These are phyloP conservation scores for Malassezia sympodialis DNA, from an alignment of 1,284 basidiomycete species.

Conservation along the genomic window DNA sequence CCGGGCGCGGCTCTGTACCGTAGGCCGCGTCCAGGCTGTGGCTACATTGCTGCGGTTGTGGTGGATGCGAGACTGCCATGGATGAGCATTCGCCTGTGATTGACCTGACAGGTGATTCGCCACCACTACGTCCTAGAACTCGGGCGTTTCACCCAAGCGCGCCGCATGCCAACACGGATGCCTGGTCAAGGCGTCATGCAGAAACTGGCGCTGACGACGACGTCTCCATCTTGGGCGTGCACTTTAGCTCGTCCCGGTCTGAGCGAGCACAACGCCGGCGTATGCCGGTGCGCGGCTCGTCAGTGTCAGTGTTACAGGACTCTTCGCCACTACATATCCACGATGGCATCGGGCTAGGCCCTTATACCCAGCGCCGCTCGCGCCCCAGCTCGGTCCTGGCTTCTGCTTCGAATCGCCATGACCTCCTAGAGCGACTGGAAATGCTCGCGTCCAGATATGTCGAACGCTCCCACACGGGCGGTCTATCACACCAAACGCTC, in stretches of 20 bases:
- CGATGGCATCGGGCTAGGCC: conserved; percentile 20
- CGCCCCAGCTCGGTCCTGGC: not conserved
- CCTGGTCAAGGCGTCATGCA: not conserved
- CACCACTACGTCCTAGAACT: conserved; percentile 12
- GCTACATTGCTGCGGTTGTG: not conserved
- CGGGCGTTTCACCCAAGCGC: not conserved
- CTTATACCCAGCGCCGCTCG: conserved; percentile 9
- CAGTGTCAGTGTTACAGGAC: not conserved
- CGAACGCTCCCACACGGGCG: conserved; percentile 3
- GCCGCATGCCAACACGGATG: not conserved
- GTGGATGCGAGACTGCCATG: conserved; percentile 16
- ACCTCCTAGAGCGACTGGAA: conserved; percentile 11
- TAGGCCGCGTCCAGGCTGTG: not conserved
- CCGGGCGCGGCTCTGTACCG: not conserved
- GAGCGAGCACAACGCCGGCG: not conserved
- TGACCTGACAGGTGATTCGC: conserved; percentile 32
- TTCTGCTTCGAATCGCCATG: not conserved
- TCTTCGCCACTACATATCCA: conserved; percentile 10
- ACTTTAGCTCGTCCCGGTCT: not conserved
- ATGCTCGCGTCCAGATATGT: conserved; percentile 15
- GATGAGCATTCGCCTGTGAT: conserved; percentile 14
- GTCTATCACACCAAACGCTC: conserved; percentile 4
- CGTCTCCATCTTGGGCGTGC: conserved; percentile 10
- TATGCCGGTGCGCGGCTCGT: not conserved
- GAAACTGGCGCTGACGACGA: conserved; percentile 5